A percentile compares a stretch with the other conserved stretches of the same genome.
Evolutionary conservation across 192 early-diverging fungal genomes (phyloP).

Genomic region (Polychytrium aggregatum): DNA sequence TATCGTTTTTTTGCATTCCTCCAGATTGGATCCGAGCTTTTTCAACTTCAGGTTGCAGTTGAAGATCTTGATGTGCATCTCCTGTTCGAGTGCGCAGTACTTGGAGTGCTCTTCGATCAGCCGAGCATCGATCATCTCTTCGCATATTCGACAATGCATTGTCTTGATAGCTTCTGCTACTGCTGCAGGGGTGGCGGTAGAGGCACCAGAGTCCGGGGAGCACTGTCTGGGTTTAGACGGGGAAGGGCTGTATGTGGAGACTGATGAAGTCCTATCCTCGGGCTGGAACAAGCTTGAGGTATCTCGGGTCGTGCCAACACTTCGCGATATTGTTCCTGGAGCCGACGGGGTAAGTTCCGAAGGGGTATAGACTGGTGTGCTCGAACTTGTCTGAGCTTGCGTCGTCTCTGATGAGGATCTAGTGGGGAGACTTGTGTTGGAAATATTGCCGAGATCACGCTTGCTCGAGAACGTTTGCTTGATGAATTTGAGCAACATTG

Average conservation of each 20-base stretch:
- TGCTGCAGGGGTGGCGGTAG: neutral
- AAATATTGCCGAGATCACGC: no score
- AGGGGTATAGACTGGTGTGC: no score
- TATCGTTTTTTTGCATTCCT: slow-evolving; percentile 30
- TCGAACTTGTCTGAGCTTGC: no score
- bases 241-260: neutral
- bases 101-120: slow-evolving; percentile 70
- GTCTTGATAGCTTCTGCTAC: slow-evolving; percentile 1
- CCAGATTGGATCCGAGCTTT: slow-evolving; percentile 41
- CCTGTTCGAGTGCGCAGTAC: slow-evolving; percentile 64
- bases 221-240: no score
- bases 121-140: slow-evolving; percentile 54
- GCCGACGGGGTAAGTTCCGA: neutral
- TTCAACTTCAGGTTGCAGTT: slow-evolving; percentile 51
- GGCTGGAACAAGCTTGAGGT: no score
- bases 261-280: neutral
- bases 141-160: slow-evolving; percentile 79
- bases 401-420: no score
- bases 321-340: neutral
- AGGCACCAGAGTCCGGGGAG: no score
- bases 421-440: no score
- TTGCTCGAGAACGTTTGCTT: no score
- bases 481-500: no score
- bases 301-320: neutral
- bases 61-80: slow-evolving; percentile 29